Evolutionary conservation across 2,329 filamentous ascomycete genomes (phyloP), one percentile per base, ranked within the genome.

Genomic region (Pseudogymnoascus sp.): DNA sequence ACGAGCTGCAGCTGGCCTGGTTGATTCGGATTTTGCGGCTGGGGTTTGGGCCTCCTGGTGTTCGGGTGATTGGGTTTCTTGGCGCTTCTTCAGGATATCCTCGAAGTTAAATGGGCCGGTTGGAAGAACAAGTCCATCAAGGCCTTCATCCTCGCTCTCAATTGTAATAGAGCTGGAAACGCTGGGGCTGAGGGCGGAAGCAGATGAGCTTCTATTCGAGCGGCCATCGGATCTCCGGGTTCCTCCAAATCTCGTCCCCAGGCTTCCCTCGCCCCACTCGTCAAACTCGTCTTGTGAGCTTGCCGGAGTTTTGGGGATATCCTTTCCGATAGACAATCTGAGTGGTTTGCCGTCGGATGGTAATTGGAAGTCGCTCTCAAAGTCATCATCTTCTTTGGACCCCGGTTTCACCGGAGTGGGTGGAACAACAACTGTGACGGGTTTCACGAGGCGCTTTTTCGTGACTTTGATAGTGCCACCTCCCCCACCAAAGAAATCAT

Each of bases 121-220:
- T 0, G 95, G 95, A 16, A 97, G 80, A 18, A 96, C 80, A 12
- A 99, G 81, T n/a, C 93, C 93, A 66, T 95, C 90, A 65, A 97
- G 83, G 5, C 90, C 89, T 74, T 97, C 93, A 69, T 96, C 93
- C 72, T 97, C 93, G 72, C 93, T 97, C 77, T 97, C 95, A 8
- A 86, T 84, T 1, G 92, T 96, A 69, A 96, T 86, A 67, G 90
- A 95, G 75, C 93, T 97, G 18, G 92, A 90, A 63, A 96, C 84
- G 74, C 93, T 97, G 12, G 95, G 93, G 72, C 93, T 97, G 74
- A 97, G 83, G 29, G 91, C 90, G 40, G 93, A 96, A 37, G 88
- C 86, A 16, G 91, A 93, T 0, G 92, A 96, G 77, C 91, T 95
- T 70, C 91, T 86, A 71, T 93, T 91, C 5, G 51, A 59, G 26